Conservation (phyloP, 352 stramenopile species). For the Aphanomyces stellatus region DNA sequence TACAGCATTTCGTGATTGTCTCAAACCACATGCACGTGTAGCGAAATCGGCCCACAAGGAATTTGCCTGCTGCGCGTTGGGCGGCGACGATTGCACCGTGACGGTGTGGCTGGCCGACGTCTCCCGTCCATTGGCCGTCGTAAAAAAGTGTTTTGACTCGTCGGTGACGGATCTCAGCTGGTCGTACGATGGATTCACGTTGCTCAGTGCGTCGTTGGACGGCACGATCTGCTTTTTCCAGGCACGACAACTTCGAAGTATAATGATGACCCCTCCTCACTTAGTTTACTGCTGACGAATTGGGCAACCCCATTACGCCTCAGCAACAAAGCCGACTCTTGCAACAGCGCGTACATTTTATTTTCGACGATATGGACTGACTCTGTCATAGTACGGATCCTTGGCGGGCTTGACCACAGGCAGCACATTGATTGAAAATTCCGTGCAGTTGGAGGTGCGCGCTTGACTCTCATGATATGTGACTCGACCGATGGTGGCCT, state of each 20-base stretch:
- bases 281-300: conserved; percentile 43
- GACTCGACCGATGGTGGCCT: background rate
- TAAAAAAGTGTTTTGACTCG: conserved; percentile 80
- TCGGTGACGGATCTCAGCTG: conserved; percentile 76
- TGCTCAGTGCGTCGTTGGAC: conserved; percentile 70
- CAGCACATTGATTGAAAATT: conserved; percentile 71
- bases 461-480: too few relatives aligned
- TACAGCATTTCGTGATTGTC: conserved; percentile 9
- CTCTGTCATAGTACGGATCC: conserved; percentile 54
- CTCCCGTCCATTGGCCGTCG: conserved; percentile 57
- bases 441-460: conserved; percentile 60
- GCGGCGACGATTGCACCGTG: conserved; percentile 72
- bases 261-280: too few relatives aligned
- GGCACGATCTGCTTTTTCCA: conserved; percentile 80
- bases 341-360: conserved; percentile 46
- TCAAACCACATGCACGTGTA: conserved; percentile 18
- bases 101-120: conserved; percentile 81
- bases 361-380: background rate
- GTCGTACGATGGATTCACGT: conserved; percentile 42
- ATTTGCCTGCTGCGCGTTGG: conserved; percentile 77
- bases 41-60: conserved; percentile 59
- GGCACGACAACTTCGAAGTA: too few relatives aligned
- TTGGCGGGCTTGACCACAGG: conserved; percentile 69
- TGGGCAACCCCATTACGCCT: conserved; percentile 60
- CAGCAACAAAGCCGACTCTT: conserved; percentile 69